Base-by-base conservation (phyloP, 768 basidiomycete genomes). In the Panellus pusillus region DNA sequence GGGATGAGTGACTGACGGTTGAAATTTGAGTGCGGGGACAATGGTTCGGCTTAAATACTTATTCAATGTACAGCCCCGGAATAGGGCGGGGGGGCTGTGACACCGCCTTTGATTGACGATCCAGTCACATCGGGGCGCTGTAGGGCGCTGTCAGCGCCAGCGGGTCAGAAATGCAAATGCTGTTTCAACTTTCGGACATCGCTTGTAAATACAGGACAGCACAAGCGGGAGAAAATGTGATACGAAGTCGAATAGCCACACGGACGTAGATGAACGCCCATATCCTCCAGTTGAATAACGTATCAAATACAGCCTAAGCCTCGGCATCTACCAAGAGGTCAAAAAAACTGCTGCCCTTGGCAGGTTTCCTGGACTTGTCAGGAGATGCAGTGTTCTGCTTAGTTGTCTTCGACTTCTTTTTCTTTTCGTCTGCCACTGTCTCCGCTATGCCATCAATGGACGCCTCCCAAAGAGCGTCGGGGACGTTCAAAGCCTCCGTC, bases 401-500 rank as follows among this genome's bases (percentile, higher is more conserved):
- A 13, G 61, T 50, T 59, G 71, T 77, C 60, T 64, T 83, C 24
- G 64, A 41, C 63, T 77, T 82, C 64, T 77, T 81, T 51, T 62
- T 67, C 28, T 64, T 67, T 52, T 83, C 82, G 42, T 73, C 74
- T 7, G 69, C 70, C 55, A 84, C 85, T 5, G 72, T 71, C 52
- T 77, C 72, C 18, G 69, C 74, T 18, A 89, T 61, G 0, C 75
- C 80, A 18, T 70, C 71, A 28, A 70, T 61, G 19, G 74, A 76
- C 3, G 82, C 82, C 18, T 68, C 66, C 79, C 80, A 81, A 40
- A 84, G 37, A 12, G 57, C 68, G 15, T 68, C 57, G 11, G 73
- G 64, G 6, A 77, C 61, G 35, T 55, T 49, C 4, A 63, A 57
- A 19, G 64, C 58, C 12, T 47, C 56, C 6, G 62, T 51, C 8